phyloP scores from a whole-genome alignment of 2,329 filamentous ascomycete genomes.

The Claviceps lovelessii region DNA sequence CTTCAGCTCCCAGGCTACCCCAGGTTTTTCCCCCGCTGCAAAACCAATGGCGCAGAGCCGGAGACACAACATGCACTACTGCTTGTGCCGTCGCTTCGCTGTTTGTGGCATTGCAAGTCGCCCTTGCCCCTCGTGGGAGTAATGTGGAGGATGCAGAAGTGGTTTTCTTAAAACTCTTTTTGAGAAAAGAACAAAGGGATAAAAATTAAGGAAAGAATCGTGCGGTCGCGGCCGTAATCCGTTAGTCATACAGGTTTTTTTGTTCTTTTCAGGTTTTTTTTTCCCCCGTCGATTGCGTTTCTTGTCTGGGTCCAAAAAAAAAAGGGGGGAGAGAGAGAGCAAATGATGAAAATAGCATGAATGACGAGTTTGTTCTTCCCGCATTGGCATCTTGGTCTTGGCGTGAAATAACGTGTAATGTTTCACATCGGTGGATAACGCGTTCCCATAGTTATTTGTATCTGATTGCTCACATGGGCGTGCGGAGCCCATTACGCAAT shows the following conservation, averaged over 20 bases:
- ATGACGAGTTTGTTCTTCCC: neutral
- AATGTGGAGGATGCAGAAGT: neutral
- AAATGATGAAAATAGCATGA: neutral
- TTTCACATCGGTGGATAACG: neutral
- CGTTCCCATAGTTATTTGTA: neutral
- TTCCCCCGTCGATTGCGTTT: neutral
- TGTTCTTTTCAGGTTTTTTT: no score
- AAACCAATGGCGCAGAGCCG: neutral
- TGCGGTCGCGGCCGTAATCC: conserved; percentile 1
- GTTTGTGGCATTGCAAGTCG: neutral
- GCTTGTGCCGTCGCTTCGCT: neutral
- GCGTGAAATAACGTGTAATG: neutral
- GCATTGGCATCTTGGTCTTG: neutral
- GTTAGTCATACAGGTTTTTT: conserved; percentile 4
- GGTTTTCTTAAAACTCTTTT: neutral
- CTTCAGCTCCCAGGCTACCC: neutral
- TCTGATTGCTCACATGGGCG: neutral
- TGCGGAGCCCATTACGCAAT: neutral
- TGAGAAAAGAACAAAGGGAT: neutral
- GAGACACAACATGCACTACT: neutral
- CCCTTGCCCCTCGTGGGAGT: neutral
- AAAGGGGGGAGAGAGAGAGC: no score
- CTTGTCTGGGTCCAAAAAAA: neutral
- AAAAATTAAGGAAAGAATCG: neutral
- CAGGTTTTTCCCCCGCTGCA: neutral